Evolutionary conservation across 768 basidiomycete genomes (phyloP).

Genomic region (Auriculariales sp.): DNA sequence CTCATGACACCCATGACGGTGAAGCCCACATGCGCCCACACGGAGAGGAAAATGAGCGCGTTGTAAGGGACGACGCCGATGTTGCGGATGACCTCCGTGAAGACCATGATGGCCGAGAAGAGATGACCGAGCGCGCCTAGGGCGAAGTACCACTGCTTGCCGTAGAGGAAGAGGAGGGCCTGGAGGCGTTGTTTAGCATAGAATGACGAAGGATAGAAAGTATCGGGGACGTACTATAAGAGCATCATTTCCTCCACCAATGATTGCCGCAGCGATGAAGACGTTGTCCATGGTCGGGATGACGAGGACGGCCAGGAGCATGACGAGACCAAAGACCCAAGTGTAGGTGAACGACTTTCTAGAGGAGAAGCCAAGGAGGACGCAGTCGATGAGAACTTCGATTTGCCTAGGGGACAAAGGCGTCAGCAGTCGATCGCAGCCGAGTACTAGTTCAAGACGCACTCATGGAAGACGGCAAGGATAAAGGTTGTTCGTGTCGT

Average conservation of each 20-base stretch:
- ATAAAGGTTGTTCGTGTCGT: neutral
- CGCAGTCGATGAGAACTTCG: neutral
- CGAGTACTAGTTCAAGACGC: neutral
- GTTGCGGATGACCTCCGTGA: neutral
- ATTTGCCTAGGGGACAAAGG: neutral
- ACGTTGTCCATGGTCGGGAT: neutral
- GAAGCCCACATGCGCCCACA: neutral
- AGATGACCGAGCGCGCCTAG: neutral
- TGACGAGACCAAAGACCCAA: neutral
- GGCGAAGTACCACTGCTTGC: neutral
- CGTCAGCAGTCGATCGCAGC: neutral
- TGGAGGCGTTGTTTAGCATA: neutral
- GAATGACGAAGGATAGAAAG: neutral
- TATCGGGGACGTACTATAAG: neutral
- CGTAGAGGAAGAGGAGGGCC: neutral
- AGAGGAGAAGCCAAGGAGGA: neutral
- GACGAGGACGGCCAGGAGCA: neutral
- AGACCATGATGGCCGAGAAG: neutral
- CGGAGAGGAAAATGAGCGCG: neutral
- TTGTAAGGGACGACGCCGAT: neutral
- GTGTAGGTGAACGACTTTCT: neutral
- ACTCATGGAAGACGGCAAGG: neutral
- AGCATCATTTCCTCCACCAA: neutral
- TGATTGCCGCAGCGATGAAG: neutral
- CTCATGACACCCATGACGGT: neutral